Percentiles rank a stretch among this genome's conserved stretches.
phyloP scores from a whole-genome alignment of 352 stramenopile species.

The Phytophthora pseudosyringae region DNA sequence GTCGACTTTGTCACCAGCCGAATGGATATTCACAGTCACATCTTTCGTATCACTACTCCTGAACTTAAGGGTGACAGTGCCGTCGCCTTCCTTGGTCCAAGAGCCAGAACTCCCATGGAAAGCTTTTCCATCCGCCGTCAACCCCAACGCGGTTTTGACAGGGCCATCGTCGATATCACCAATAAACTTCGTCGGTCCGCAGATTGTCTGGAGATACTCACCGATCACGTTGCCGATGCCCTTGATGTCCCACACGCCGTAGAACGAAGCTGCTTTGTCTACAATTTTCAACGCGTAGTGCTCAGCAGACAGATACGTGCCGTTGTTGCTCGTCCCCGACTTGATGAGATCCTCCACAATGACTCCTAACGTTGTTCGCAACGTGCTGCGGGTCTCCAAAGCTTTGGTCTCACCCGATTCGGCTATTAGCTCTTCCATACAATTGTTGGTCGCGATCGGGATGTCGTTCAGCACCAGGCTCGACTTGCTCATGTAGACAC shows the following conservation, averaged over 20 bases:
- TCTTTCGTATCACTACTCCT: constrained; percentile 27
- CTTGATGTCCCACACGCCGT: constrained; percentile 43
- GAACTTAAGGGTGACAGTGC: constrained; percentile 22
- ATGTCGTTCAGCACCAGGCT: constrained; percentile 50
- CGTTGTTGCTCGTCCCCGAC: constrained; percentile 27
- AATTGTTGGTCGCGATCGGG: constrained; percentile 43
- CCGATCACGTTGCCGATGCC: constrained; percentile 33
- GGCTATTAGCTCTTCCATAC: constrained; percentile 33
- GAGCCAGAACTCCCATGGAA: constrained; percentile 33
- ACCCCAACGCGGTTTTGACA: constrained; percentile 32
- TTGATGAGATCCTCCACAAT: constrained; percentile 53
- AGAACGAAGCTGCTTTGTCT: constrained; percentile 40
- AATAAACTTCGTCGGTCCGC: constrained; percentile 44
- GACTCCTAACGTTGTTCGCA: constrained; percentile 50
- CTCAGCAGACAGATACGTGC: constrained; percentile 25
- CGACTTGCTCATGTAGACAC: constrained; percentile 29
- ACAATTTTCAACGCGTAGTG: constrained; percentile 42
- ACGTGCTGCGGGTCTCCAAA: constrained; percentile 35
- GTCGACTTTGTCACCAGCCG: constrained; percentile 22
- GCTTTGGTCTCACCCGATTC: constrained; percentile 15
- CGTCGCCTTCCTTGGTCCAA: constrained; percentile 29
- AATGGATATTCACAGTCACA: constrained; percentile 38
- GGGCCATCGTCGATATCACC: constrained; percentile 43
- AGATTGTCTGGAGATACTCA: constrained; percentile 51
- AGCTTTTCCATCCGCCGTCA: constrained; percentile 35